Percentiles rank a stretch among this genome's conserved stretches.
Conservation (phyloP, 495 filamentous ascomycete genomes). For the Tuber melanosporum region DNA sequence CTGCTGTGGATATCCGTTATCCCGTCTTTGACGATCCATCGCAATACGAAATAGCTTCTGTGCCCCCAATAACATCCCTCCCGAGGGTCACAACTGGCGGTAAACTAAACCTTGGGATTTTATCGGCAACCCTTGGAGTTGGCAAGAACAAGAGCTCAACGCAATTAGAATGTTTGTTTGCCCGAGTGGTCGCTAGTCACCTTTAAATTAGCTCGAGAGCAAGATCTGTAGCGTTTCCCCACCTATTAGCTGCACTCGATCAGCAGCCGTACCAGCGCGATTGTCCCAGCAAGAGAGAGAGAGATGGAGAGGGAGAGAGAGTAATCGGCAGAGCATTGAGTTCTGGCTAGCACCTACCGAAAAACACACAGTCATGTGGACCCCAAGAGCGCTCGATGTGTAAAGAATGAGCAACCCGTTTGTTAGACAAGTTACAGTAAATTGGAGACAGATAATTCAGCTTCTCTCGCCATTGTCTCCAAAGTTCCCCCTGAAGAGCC, state of each 20-base stretch:
- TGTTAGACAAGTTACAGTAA: not conserved
- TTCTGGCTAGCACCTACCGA: not conserved
- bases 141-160: not conserved
- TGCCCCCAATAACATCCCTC: not conserved
- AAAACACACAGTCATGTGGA: not conserved
- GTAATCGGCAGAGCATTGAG: not conserved
- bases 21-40: not conserved
- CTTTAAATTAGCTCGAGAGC: not conserved
- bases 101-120: not conserved
- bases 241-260: not conserved
- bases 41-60: not conserved
- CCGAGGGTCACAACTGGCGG: not conserved
- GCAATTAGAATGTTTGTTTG: not conserved
- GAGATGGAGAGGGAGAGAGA: not conserved
- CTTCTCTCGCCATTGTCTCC: not conserved
- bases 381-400: not conserved
- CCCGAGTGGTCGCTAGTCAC: not conserved
- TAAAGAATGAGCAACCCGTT: not conserved
- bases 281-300: not conserved
- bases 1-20: not conserved
- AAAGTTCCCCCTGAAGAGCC: not conserved
- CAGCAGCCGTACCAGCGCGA: not conserved
- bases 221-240: not conserved
- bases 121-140: not conserved
- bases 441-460: not conserved